phyloP scores from a whole-genome alignment of 2,329 filamentous ascomycete genomes.

The Ophiosphaerella korrae region DNA sequence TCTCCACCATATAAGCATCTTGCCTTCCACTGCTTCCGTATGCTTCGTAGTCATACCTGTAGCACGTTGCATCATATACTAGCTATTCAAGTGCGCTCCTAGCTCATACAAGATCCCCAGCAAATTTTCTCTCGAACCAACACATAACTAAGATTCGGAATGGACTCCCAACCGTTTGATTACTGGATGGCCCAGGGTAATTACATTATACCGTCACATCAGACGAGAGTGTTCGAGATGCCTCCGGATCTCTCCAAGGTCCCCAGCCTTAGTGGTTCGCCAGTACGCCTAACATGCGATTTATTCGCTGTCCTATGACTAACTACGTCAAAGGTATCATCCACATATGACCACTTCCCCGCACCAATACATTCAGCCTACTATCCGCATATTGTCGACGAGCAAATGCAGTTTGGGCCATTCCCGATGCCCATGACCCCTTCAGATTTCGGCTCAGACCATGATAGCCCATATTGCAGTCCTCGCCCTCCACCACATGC shows the following conservation, averaged over 20 bases:
- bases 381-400: constrained; percentile 41
- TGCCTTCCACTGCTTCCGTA: constrained; percentile 11
- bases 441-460: constrained; percentile 47
- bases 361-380: constrained; percentile 37
- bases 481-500: constrained; percentile 35
- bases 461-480: constrained; percentile 48
- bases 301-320: constrained; percentile 2
- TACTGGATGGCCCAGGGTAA: constrained; percentile 46
- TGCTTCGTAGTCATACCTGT: constrained; percentile 3
- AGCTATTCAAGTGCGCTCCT: neutral
- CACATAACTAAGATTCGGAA: constrained; percentile 15
- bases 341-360: constrained; percentile 45
- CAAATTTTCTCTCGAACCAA: constrained; percentile 10
- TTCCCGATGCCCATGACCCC: constrained; percentile 48
- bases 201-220: constrained; percentile 38
- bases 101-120: constrained; percentile 7
- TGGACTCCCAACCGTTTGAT: constrained; percentile 45
- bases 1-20: constrained; percentile 30
- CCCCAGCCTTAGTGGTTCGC: constrained; percentile 46
- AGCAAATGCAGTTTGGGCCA: constrained; percentile 37
- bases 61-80: constrained; percentile 2
- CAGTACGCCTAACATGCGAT: constrained; percentile 30
- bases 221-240: constrained; percentile 40
- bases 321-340: constrained; percentile 34
- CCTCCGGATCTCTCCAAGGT: constrained; percentile 44